A percentile compares a stretch with the other conserved stretches of the same genome.
Conservation (phyloP, 2,329 filamentous ascomycete species). For the Ophiocordyceps camponoti-leonardi region DNA sequence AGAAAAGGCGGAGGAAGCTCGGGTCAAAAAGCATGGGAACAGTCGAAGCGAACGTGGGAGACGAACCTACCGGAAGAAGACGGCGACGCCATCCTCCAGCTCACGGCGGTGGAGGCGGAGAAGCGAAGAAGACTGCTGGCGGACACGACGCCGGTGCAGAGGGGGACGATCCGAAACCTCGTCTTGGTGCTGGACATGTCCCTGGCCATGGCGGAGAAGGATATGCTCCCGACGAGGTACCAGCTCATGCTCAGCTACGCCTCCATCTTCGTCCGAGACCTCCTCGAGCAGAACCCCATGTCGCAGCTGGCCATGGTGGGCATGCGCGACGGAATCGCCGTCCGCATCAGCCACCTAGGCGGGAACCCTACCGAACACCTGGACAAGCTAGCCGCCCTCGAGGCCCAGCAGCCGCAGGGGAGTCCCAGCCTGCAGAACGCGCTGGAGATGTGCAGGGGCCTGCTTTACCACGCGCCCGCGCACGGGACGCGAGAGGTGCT, state of each 20-base stretch:
- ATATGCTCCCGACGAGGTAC: conserved; percentile 76
- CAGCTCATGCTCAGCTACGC: conserved; percentile 69
- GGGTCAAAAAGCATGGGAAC: conserved; percentile 43
- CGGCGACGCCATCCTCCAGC: conserved; percentile 60
- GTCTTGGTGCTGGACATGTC: conserved; percentile 85
- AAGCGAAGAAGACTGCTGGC: conserved; percentile 68
- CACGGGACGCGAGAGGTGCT: conserved; percentile 90
- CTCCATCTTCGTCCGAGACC: conserved; percentile 77
- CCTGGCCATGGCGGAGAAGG: conserved; percentile 87
- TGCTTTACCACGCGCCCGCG: conserved; percentile 79
- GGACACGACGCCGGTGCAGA: conserved; percentile 88
- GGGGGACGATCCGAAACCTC: conserved; percentile 94
- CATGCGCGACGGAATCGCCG: conserved; percentile 81
- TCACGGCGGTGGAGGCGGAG: conserved; percentile 65
- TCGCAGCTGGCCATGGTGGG: conserved; percentile 85
- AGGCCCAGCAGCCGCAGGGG: conserved; percentile 51
- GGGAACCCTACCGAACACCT: conserved; percentile 86
- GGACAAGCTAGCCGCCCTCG: conserved; percentile 51
- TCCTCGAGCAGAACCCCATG: conserved; percentile 97
- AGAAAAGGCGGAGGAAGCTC: conserved; percentile 17
- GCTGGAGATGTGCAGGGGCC: conserved; percentile 83
- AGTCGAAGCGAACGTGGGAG: conserved; percentile 53
- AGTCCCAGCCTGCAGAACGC: conserved; percentile 82
- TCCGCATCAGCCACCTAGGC: conserved; percentile 73
- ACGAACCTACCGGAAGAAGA: conserved; percentile 51